Evolutionary conservation across 108 stramenopile species (phyloP).

Genomic region (Nitzschia sp.): DNA sequence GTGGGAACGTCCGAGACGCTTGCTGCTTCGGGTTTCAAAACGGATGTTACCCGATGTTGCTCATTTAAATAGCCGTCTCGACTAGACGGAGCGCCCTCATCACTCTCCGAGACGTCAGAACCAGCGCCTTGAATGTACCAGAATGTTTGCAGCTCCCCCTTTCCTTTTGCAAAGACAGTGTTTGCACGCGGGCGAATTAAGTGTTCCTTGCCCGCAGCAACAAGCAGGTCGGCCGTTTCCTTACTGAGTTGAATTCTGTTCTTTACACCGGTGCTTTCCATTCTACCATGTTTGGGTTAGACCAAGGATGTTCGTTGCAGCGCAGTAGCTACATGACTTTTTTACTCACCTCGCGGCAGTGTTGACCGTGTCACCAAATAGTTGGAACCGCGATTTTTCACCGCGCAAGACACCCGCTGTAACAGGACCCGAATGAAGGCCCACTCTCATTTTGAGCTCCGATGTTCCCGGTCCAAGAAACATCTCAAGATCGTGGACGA

Average conservation of each 20-base stretch:
- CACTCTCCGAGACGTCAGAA: neutral
- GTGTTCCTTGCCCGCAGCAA: neutral
- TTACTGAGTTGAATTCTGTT: slow-evolving; percentile 18
- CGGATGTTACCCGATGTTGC: neutral
- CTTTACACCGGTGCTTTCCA: slow-evolving; percentile 19
- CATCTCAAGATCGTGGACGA: neutral
- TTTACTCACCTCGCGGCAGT: no score
- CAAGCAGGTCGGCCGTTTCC: slow-evolving; percentile 26
- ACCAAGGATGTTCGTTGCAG: no score
- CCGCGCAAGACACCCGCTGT: slow-evolving; percentile 1
- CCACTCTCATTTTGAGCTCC: slow-evolving; percentile 4
- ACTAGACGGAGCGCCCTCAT: neutral
- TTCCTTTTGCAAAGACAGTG: slow-evolving; percentile 15
- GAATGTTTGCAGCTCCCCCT: slow-evolving; percentile 19
- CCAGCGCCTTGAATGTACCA: slow-evolving; percentile 1
- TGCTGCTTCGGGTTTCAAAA: neutral
- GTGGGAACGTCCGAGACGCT: neutral
- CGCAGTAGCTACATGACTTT: no score
- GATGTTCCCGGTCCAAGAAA: slow-evolving; percentile 10
- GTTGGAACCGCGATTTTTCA: slow-evolving; percentile 2
- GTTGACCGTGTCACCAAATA: slow-evolving; percentile 5
- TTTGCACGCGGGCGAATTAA: slow-evolving; percentile 5
- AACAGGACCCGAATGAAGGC: slow-evolving; percentile 12
- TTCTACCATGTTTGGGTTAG: no score
- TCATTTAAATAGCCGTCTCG: neutral